These are phyloP conservation scores for Trichosporon asahii DNA, from an alignment of 1,284 basidiomycete species.

Conservation along the genomic window DNA sequence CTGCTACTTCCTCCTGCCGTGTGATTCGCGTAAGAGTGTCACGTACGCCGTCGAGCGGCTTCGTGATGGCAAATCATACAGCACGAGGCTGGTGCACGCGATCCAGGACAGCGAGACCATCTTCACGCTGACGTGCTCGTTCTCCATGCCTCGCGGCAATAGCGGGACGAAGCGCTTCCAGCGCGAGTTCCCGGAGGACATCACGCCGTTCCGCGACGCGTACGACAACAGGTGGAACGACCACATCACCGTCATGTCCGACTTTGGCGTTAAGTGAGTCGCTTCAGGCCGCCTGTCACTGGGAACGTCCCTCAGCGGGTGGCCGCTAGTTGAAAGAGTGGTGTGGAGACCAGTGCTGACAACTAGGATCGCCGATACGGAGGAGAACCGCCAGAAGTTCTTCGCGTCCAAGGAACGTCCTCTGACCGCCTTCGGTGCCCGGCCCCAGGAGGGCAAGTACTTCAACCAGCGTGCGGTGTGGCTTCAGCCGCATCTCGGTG, in stretches of 20 bases:
- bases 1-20: slow-evolving; percentile 48
- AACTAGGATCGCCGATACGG: slow-evolving; percentile 28
- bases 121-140: slow-evolving; percentile 76
- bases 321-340: too few relatives aligned
- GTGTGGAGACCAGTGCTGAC: not conserved
- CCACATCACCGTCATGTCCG: slow-evolving; percentile 55
- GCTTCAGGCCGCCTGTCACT: too few relatives aligned
- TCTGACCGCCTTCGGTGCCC: slow-evolving; percentile 58
- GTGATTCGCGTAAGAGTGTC: slow-evolving; percentile 67
- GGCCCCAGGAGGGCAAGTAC: slow-evolving; percentile 17
- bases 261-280: slow-evolving; percentile 29
- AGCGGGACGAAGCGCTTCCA: slow-evolving; percentile 24
- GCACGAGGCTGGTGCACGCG: slow-evolving; percentile 59
- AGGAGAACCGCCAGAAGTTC: slow-evolving; percentile 54
- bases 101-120: slow-evolving; percentile 70
- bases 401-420: slow-evolving; percentile 59
- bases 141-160: slow-evolving; percentile 58
- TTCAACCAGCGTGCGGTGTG: slow-evolving; percentile 64
- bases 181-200: slow-evolving; percentile 41
- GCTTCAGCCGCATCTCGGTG: slow-evolving; percentile 65
- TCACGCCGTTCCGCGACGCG: slow-evolving; percentile 59
- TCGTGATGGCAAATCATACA: slow-evolving; percentile 57
- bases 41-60: slow-evolving; percentile 77
- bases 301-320: too few relatives aligned
- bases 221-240: slow-evolving; percentile 13